A percentile compares a stretch with the other conserved stretches of the same genome.
phyloP scores from a whole-genome alignment of 1,139 yeast species.

The Geotrichum citri-aurantii region DNA sequence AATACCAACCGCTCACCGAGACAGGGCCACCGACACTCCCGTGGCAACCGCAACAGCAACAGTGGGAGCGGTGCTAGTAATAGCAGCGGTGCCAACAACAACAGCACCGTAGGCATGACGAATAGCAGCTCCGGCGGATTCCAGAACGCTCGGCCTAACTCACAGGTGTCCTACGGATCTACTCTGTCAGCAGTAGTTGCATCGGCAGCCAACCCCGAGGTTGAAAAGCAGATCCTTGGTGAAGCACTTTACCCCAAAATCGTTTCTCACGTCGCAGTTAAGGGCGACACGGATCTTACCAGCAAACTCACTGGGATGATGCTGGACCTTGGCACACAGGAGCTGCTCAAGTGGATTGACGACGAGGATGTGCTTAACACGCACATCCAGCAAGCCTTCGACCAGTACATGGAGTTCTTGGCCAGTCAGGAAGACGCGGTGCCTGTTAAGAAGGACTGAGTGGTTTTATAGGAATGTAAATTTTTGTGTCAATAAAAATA shows the following conservation, averaged over 20 bases:
- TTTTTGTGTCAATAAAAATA: neutral
- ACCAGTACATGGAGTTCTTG: conserved; percentile 68
- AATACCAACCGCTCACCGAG: neutral
- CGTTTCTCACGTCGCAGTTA: conserved; percentile 66
- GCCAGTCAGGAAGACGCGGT: neutral
- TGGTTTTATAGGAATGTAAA: neutral
- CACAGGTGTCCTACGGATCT: conserved; percentile 28
- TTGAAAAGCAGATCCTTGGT: conserved; percentile 87
- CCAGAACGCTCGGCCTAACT: conserved; percentile 28
- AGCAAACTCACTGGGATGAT: conserved; percentile 95
- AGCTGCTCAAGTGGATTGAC: conserved; percentile 77
- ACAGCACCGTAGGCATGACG: conserved; percentile 56
- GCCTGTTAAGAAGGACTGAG: neutral
- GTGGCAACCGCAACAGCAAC: conserved; percentile 33
- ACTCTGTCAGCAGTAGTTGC: conserved; percentile 33
- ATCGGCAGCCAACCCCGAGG: conserved; percentile 45
- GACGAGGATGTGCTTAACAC: conserved; percentile 69
- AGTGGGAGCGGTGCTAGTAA: conserved; percentile 58
- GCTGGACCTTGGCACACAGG: conserved; percentile 82
- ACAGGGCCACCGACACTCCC: conserved; percentile 1
- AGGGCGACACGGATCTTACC: conserved; percentile 80
- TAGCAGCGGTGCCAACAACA: conserved; percentile 31
- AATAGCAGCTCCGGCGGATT: conserved; percentile 57
- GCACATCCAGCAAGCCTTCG: conserved; percentile 84
- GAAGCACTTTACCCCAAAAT: conserved; percentile 89